phyloP scores from a whole-genome alignment of 345 rosid species.

The Sisymbrium irio region DNA sequence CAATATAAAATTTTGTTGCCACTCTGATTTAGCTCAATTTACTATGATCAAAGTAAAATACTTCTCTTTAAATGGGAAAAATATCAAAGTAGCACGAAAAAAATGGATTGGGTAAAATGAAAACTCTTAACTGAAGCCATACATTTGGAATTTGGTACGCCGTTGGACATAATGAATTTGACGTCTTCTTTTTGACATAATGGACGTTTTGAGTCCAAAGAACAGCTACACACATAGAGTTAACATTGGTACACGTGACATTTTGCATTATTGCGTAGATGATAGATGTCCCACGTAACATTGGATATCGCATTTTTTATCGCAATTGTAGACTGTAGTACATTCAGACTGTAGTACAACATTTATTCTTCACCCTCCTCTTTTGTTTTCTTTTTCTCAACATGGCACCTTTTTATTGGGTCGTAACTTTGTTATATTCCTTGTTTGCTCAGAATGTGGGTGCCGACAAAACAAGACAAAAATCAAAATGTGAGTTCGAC shows the following conservation, averaged over 20 bases:
- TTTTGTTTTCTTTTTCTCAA: slow-evolving; percentile 1
- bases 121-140: neutral
- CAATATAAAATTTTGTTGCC: no score
- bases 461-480: neutral
- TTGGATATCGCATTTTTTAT: slow-evolving; percentile 12
- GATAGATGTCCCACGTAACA: slow-evolving; percentile 1
- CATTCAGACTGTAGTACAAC: slow-evolving; percentile 21
- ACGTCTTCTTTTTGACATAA: neutral
- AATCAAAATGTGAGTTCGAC: neutral
- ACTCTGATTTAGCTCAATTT: no score
- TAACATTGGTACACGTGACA: slow-evolving; percentile 19
- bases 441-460: neutral
- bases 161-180: slow-evolving; percentile 3
- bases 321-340: slow-evolving; percentile 13
- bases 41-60: no score
- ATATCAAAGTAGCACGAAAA: neutral
- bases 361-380: neutral
- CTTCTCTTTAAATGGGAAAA: no score
- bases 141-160: slow-evolving; percentile 14
- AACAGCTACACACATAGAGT: neutral
- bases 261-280: slow-evolving; percentile 4
- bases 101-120: neutral
- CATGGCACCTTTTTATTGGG: slow-evolving; percentile 10
- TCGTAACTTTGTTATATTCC: slow-evolving; percentile 1
- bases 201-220: neutral